A percentile compares a stretch with the other conserved stretches of the same genome.
These are phyloP conservation scores for Alternaria gaisen DNA, from an alignment of 2,329 filamentous ascomycete genomes.

Conservation along the genomic window DNA sequence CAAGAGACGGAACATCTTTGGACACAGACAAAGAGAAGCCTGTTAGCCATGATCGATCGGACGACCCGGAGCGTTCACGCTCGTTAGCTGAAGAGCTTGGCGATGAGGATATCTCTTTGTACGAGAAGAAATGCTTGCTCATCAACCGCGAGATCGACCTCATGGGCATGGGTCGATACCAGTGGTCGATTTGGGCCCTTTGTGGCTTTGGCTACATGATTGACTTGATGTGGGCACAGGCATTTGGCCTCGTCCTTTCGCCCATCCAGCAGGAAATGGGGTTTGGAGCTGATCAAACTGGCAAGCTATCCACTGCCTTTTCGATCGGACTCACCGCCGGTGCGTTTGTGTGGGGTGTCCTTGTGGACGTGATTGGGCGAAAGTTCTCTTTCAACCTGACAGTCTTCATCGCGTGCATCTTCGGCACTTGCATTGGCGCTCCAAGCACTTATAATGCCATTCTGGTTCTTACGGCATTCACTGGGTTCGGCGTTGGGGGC, in stretches of 20 bases:
- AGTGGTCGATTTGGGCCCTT: conserved; percentile 62
- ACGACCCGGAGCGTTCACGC: conserved; percentile 8
- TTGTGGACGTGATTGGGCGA: conserved; percentile 64
- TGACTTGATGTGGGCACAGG: conserved; percentile 67
- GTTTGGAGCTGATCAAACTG: conserved; percentile 56
- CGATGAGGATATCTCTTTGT: conserved; percentile 37
- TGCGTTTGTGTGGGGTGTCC: conserved; percentile 64
- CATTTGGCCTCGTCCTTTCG: conserved; percentile 63
- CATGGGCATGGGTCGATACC: conserved; percentile 64
- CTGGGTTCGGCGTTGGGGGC: conserved; percentile 62
- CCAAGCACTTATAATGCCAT: conserved; percentile 62
- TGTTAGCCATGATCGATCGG: neutral
- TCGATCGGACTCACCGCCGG: conserved; percentile 64
- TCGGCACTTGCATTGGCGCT: conserved; percentile 62
- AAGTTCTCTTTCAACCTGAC: conserved; percentile 68
- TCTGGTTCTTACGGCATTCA: conserved; percentile 63
- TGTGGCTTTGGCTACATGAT: conserved; percentile 66
- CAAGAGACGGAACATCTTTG: neutral
- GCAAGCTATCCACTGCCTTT: conserved; percentile 65
- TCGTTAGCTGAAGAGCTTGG: conserved; percentile 17
- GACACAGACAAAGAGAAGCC: conserved; percentile 8
- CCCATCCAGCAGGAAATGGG: conserved; percentile 66
- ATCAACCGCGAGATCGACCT: conserved; percentile 61
- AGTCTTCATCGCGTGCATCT: conserved; percentile 63
- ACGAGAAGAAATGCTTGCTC: conserved; percentile 56